Percentiles rank a stretch among this genome's conserved stretches.
Evolutionary conservation across 495 filamentous ascomycete species (phyloP).

Genomic region (Neurospora sp.): DNA sequence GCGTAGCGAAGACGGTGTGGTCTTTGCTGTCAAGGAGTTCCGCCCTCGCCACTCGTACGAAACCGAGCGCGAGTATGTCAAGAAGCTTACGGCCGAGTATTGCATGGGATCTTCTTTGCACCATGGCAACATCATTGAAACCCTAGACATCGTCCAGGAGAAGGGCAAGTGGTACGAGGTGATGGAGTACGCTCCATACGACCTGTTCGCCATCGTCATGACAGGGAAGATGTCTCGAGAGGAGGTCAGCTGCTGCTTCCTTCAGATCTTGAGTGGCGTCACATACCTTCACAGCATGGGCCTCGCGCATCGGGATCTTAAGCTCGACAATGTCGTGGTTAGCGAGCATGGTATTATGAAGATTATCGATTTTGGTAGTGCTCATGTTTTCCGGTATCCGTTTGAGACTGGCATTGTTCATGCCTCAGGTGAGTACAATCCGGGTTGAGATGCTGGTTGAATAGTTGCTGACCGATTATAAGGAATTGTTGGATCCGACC

Average conservation of each 20-base stretch:
- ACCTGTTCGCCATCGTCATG: slow-evolving; percentile 98
- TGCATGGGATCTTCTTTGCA: slow-evolving; percentile 96
- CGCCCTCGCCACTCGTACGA: slow-evolving; percentile 88
- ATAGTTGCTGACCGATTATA: slow-evolving; percentile 4
- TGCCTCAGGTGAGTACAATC: slow-evolving; percentile 60
- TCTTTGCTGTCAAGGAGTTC: slow-evolving; percentile 98
- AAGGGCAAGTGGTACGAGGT: slow-evolving; percentile 96
- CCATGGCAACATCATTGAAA: slow-evolving; percentile 98
- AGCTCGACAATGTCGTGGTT: slow-evolving; percentile 96
- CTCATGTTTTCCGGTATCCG: slow-evolving; percentile 91
- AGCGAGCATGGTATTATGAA: slow-evolving; percentile 99
- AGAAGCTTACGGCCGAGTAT: slow-evolving; percentile 99
- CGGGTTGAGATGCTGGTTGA: neutral
- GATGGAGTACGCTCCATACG: slow-evolving; percentile 98
- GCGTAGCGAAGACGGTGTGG: slow-evolving; percentile 75
- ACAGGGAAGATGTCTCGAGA: slow-evolving; percentile 94
- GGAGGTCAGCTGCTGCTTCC: slow-evolving; percentile 80
- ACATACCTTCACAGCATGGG: slow-evolving; percentile 97
- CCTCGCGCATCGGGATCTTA: slow-evolving; percentile 89
- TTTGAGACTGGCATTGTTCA: slow-evolving; percentile 88
- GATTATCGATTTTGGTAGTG: slow-evolving; percentile 97
- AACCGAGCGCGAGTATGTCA: slow-evolving; percentile 86
- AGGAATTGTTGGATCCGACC: slow-evolving; percentile 97
- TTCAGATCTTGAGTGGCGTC: slow-evolving; percentile 93
- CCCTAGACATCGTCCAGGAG: slow-evolving; percentile 92